Percentiles rank a stretch among this genome's conserved stretches.
phyloP scores from a whole-genome alignment of 2,329 filamentous ascomycete genomes.

The Diaporthe citri region DNA sequence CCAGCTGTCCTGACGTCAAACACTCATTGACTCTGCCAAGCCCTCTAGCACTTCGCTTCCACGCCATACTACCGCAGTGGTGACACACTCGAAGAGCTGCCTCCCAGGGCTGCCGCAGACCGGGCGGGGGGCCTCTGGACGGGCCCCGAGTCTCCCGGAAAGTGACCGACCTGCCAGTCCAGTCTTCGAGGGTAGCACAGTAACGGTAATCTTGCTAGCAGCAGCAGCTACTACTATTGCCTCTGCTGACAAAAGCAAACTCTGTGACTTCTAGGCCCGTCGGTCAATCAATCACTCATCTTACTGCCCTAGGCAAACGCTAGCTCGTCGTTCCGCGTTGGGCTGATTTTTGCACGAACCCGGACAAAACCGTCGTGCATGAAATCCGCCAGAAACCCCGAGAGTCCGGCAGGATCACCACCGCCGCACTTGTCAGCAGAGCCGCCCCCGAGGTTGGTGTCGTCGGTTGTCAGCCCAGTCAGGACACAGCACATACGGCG shows the following conservation, averaged over 20 bases:
- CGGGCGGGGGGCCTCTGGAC: background rate
- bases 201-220: background rate
- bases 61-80: conserved; percentile 25
- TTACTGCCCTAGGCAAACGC: background rate
- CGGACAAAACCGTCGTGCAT: background rate
- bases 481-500: background rate
- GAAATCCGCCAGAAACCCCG: conserved; percentile 21
- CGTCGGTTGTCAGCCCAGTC: conserved; percentile 14
- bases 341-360: background rate
- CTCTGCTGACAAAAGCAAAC: conserved; percentile 22
- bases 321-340: background rate
- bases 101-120: background rate
- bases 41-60: conserved; percentile 24
- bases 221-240: background rate
- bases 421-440: conserved; percentile 24
- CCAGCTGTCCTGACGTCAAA: conserved; percentile 18
- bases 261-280: background rate
- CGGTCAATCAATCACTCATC: background rate
- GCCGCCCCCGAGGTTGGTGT: conserved; percentile 13
- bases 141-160: conserved; percentile 25
- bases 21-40: conserved; percentile 30
- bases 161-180: conserved; percentile 17
- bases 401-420: conserved; percentile 20
- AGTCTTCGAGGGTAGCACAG: background rate
- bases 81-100: conserved; percentile 9